phyloP scores from a whole-genome alignment of 2,329 filamentous ascomycete species.

The Raffaelea albimanens region DNA sequence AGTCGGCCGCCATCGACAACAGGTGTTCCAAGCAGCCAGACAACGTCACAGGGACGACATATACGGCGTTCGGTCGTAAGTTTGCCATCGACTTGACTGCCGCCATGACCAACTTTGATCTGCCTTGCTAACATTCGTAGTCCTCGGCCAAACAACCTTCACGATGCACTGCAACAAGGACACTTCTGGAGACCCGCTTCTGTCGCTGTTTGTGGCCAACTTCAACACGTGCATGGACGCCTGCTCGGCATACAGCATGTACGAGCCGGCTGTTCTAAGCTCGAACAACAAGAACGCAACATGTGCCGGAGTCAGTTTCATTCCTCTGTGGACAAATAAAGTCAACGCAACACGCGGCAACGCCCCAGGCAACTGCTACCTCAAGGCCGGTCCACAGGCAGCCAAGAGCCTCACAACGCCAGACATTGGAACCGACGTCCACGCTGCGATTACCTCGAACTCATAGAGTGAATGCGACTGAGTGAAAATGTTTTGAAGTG shows the following conservation, averaged over 20 bases:
- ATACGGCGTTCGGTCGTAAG: slow-evolving; percentile 28
- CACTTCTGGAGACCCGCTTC: slow-evolving; percentile 25
- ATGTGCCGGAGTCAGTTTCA: slow-evolving; percentile 29
- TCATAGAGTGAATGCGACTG: not conserved
- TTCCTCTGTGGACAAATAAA: slow-evolving; percentile 32
- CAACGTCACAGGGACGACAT: slow-evolving; percentile 26
- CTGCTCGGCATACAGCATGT: slow-evolving; percentile 30
- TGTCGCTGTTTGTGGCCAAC: slow-evolving; percentile 31
- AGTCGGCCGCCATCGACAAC: slow-evolving; percentile 24
- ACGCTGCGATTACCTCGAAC: slow-evolving; percentile 22
- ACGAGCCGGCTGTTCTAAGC: not conserved
- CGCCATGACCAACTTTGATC: not conserved
- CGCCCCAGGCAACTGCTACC: slow-evolving; percentile 35
- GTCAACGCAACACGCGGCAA: slow-evolving; percentile 19
- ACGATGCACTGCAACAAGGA: slow-evolving; percentile 35
- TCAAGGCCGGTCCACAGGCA: slow-evolving; percentile 30
- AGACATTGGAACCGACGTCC: slow-evolving; percentile 24
- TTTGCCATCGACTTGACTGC: not conserved
- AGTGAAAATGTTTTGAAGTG: no score
- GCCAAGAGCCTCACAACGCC: slow-evolving; percentile 18
- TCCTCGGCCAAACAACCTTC: slow-evolving; percentile 26
- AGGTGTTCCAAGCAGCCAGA: slow-evolving; percentile 27
- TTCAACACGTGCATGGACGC: slow-evolving; percentile 38
- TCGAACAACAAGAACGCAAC: slow-evolving; percentile 21
- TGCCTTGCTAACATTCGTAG: no score